Percentiles rank a stretch among this genome's conserved stretches.
phyloP scores from a whole-genome alignment of 345 rosid species.

The Populus ilicifolia region DNA sequence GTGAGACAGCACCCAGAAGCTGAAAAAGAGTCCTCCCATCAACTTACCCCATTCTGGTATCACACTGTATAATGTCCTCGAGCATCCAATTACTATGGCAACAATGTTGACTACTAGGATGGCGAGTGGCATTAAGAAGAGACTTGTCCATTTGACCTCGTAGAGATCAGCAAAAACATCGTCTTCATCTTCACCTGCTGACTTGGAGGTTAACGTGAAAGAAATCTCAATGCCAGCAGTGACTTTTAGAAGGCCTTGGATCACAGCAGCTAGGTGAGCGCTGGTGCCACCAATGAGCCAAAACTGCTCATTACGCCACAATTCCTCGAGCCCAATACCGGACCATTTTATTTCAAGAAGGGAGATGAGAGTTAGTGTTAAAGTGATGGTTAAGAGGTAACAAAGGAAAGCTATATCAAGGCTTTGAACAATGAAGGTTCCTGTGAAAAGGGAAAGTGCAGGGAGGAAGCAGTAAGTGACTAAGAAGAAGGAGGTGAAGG shows the following conservation, averaged over 20 bases:
- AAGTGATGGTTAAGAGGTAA: conserved; percentile 63
- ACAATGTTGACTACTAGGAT: conserved; percentile 65
- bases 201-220: conserved; percentile 69
- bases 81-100: conserved; percentile 61
- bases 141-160: conserved; percentile 80
- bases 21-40: conserved; percentile 74
- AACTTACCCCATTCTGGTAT: conserved; percentile 89
- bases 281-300: conserved; percentile 93
- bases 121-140: conserved; percentile 76
- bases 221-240: conserved; percentile 81
- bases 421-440: conserved; percentile 64
- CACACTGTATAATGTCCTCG: conserved; percentile 73
- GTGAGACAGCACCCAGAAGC: conserved; percentile 86
- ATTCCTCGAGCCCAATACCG: conserved; percentile 71
- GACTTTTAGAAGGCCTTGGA: conserved; percentile 83
- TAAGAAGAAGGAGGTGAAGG: conserved; percentile 77
- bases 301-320: conserved; percentile 94
- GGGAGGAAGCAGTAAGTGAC: conserved; percentile 83
- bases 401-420: conserved; percentile 56
- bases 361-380: conserved; percentile 59
- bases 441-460: conserved; percentile 73
- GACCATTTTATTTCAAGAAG: conserved; percentile 94
- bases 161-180: conserved; percentile 77
- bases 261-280: conserved; percentile 77
- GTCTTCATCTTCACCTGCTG: conserved; percentile 66